These are phyloP conservation scores for Hypoxylon trugodes DNA, from an alignment of 495 filamentous ascomycete species.

Conservation along the genomic window DNA sequence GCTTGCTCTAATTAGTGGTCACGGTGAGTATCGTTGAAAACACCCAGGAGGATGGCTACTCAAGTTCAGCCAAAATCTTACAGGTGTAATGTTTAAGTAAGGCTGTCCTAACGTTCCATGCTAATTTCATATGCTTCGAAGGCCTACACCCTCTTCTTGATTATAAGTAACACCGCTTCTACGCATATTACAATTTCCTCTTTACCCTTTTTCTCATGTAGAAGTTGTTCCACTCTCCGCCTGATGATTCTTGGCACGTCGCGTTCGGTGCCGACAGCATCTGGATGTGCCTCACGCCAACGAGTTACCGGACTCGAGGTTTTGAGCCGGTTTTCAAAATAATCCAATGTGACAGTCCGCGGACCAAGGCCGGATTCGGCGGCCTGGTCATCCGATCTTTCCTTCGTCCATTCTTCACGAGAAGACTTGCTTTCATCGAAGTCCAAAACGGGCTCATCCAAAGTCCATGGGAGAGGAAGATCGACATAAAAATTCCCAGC, in stretches of 20 bases:
- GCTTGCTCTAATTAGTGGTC: too few relatives aligned
- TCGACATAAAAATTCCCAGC: neutral
- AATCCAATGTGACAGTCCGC: neutral
- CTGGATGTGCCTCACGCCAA: constrained; percentile 7
- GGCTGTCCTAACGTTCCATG: too few relatives aligned
- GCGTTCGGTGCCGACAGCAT: neutral
- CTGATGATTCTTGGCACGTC: constrained; percentile 2
- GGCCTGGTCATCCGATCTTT: neutral
- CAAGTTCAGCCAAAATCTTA: too few relatives aligned
- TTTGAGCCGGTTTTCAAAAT: constrained; percentile 1
- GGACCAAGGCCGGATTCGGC: neutral
- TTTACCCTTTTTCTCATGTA: constrained; percentile 15
- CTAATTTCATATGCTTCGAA: neutral
- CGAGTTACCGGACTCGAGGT: constrained; percentile 9
- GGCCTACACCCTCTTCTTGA: neutral
- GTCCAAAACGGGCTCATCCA: neutral
- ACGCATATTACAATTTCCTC: neutral
- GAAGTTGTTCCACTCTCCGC: neutral
- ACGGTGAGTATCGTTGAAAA: too few relatives aligned
- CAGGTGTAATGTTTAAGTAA: too few relatives aligned
- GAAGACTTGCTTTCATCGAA: constrained; percentile 2
- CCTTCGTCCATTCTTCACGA: constrained; percentile 2
- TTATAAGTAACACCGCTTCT: neutral
- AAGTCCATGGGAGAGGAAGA: constrained; percentile 4
- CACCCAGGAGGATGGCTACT: too few relatives aligned